phyloP scores from a whole-genome alignment of 305 asterid genomes.

The Fraxinus albicans region DNA sequence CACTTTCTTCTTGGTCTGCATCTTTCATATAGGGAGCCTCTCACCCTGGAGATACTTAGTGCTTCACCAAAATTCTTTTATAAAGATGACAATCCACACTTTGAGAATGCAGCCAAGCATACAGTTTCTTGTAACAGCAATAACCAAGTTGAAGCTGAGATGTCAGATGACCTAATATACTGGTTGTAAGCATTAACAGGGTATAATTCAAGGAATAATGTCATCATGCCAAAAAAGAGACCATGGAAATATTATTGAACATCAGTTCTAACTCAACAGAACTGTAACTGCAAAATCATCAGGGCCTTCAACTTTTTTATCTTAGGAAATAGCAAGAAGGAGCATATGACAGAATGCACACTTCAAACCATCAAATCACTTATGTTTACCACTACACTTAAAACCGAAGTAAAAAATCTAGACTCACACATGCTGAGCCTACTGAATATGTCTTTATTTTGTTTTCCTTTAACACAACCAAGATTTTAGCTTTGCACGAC shows the following conservation, averaged over 20 bases:
- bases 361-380: neutral
- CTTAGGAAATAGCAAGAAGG: neutral
- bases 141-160: neutral
- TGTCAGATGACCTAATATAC: neutral
- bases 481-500: neutral
- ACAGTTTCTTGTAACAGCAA: neutral
- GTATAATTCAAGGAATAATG: neutral
- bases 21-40: constrained; percentile 30
- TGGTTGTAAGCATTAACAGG: neutral
- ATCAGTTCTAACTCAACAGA: constrained; percentile 4
- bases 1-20: constrained; percentile 75
- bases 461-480: neutral
- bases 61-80: constrained; percentile 23
- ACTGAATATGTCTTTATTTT: constrained; percentile 4
- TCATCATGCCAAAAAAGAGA: neutral
- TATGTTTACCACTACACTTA: neutral
- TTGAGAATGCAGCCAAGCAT: neutral
- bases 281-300: neutral
- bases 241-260: neutral
- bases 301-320: neutral
- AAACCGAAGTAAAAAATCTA: neutral
- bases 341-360: neutral
- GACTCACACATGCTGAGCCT: constrained; percentile 3
- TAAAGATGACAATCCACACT: constrained; percentile 5
- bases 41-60: constrained; percentile 22